These are phyloP conservation scores for Neurospora cerealis DNA, from an alignment of 495 filamentous ascomycete species.

Conservation along the genomic window DNA sequence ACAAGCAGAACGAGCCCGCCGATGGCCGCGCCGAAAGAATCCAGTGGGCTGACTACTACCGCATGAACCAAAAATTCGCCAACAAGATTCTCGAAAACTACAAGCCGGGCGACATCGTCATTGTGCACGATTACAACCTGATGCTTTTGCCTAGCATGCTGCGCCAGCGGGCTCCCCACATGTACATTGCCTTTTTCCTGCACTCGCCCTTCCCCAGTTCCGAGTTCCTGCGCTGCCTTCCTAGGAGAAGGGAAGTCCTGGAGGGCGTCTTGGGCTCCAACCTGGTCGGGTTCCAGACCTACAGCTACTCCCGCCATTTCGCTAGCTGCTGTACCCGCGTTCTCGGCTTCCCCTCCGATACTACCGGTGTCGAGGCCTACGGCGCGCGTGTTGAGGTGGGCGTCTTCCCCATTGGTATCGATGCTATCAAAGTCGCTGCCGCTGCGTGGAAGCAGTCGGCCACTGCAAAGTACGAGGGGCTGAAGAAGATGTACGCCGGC, in stretches of 20 bases:
- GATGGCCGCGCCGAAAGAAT: slow-evolving; percentile 71
- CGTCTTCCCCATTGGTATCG: slow-evolving; percentile 86
- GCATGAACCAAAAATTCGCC: slow-evolving; percentile 79
- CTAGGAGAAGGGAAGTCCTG: slow-evolving; percentile 75
- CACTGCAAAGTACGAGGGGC: slow-evolving; percentile 55
- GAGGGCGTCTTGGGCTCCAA: slow-evolving; percentile 83
- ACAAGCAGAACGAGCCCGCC: slow-evolving; percentile 80
- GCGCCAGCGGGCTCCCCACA: slow-evolving; percentile 67
- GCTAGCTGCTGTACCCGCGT: slow-evolving; percentile 84
- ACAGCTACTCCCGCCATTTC: slow-evolving; percentile 86
- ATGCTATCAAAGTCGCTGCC: slow-evolving; percentile 59
- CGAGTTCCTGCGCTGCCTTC: slow-evolving; percentile 81
- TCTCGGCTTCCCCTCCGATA: slow-evolving; percentile 69
- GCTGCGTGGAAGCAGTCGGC: slow-evolving; percentile 57
- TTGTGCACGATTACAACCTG: slow-evolving; percentile 88
- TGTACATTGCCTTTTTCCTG: slow-evolving; percentile 85
- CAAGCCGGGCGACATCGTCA: slow-evolving; percentile 80
- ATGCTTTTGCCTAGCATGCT: slow-evolving; percentile 78
- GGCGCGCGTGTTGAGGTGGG: slow-evolving; percentile 80
- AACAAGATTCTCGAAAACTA: slow-evolving; percentile 77
- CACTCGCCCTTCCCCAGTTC: slow-evolving; percentile 91
- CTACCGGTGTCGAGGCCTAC: slow-evolving; percentile 76
- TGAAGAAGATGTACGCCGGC: slow-evolving; percentile 64
- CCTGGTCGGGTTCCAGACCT: slow-evolving; percentile 87
- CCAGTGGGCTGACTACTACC: slow-evolving; percentile 82